These are phyloP conservation scores for Breynia disticha DNA, from an alignment of 441 rosid genomes.

Conservation along the genomic window DNA sequence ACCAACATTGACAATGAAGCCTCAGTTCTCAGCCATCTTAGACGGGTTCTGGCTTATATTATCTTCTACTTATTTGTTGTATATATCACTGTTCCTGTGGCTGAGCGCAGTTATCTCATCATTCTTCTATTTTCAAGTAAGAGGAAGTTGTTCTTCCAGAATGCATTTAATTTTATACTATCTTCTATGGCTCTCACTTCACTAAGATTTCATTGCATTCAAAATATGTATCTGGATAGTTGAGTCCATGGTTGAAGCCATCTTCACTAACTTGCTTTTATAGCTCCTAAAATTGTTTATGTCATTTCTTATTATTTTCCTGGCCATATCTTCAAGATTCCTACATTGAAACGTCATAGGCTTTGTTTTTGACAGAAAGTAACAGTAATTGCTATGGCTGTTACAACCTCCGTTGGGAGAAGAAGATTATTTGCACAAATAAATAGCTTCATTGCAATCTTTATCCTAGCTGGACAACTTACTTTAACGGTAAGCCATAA, in stretches of 20 bases:
- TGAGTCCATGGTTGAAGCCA: too few species aligned
- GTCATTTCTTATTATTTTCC: background rate
- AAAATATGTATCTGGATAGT: constrained; percentile 2
- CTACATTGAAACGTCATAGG: background rate
- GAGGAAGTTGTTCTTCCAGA: constrained; percentile 3
- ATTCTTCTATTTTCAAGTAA: constrained; percentile 94
- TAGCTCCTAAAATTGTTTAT: background rate
- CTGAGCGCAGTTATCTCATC: constrained; percentile 91
- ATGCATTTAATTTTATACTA: constrained; percentile 1
- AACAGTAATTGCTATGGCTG: constrained; percentile 68
- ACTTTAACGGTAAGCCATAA: constrained; percentile 56
- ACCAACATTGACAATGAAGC: constrained; percentile 34
- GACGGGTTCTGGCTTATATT: constrained; percentile 72
- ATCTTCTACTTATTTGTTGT: constrained; percentile 69
- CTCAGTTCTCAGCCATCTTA: constrained; percentile 65
- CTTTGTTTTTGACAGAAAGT: constrained; percentile 56
- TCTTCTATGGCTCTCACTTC: background rate
- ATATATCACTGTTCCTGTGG: constrained; percentile 83
- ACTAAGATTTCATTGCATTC: background rate
- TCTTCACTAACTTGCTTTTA: background rate
- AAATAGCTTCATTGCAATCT: constrained; percentile 85
- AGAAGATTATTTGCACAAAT: constrained; percentile 85
- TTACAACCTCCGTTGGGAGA: constrained; percentile 65
- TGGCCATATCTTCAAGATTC: constrained; percentile 1
- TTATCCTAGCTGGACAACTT: constrained; percentile 88